These are phyloP conservation scores for Emmonsiellopsis sp. DNA, from an alignment of 2,329 filamentous ascomycete genomes.

Conservation along the genomic window DNA sequence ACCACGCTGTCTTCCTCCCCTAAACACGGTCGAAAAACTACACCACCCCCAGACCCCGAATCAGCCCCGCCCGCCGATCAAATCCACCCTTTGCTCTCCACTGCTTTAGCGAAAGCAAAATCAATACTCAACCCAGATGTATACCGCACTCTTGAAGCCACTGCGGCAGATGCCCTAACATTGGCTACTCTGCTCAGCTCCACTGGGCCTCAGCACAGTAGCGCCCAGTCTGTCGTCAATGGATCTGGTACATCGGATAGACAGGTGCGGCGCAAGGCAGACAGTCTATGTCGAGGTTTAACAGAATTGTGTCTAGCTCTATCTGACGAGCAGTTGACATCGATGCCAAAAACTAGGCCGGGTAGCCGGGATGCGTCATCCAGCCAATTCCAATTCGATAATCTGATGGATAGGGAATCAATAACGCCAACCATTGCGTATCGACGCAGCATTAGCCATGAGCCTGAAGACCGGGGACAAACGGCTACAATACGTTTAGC, in stretches of 20 bases:
- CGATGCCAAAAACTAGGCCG: conserved; percentile 18
- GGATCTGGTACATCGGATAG: conserved; percentile 54
- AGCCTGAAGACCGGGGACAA: conserved; percentile 25
- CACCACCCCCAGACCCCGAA: conserved; percentile 23
- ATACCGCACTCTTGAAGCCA: conserved; percentile 69
- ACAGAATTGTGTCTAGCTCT: conserved; percentile 87
- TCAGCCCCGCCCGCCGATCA: conserved; percentile 43
- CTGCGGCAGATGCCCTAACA: conserved; percentile 70
- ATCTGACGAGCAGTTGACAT: conserved; percentile 47
- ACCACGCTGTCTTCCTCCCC: conserved; percentile 89
- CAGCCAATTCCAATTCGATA: conserved; percentile 16
- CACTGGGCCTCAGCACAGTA: conserved; percentile 51
- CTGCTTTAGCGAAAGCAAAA: conserved; percentile 72
- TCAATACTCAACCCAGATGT: conserved; percentile 59
- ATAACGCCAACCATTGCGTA: conserved; percentile 22
- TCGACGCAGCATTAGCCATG: conserved; percentile 30
- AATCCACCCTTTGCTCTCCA: conserved; percentile 67
- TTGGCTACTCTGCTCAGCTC: conserved; percentile 71
- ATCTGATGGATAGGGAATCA: conserved; percentile 17
- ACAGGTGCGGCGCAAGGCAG: conserved; percentile 79
- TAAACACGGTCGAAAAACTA: conserved; percentile 55
- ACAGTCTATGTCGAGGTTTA: conserved; percentile 83
- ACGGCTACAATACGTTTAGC: conserved; percentile 19
- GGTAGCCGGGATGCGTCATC: conserved; percentile 20
- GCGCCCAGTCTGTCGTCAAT: conserved; percentile 27